phyloP scores from a whole-genome alignment of 164 flowering plant species.

The Stephania japonica region DNA sequence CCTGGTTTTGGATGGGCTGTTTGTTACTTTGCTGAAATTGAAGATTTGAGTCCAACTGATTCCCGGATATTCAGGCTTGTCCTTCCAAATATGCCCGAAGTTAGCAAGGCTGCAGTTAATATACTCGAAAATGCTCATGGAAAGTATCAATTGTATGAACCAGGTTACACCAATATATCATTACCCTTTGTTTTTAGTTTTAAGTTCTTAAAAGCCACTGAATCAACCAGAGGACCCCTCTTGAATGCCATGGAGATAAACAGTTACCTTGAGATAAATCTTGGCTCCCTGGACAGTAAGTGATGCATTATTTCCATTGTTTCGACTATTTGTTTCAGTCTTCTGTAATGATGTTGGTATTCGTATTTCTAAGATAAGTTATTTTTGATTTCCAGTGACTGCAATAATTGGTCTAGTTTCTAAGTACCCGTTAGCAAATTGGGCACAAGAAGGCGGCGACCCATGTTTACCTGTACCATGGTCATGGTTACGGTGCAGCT shows the following conservation, averaged over 20 bases:
- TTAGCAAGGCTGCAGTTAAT: conserved; percentile 70
- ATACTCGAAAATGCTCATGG: conserved; percentile 95
- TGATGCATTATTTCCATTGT: conserved; percentile 6
- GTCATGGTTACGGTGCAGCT: conserved; percentile 83
- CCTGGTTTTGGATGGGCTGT: conserved; percentile 97
- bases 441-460: conserved; percentile 97
- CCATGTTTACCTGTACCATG: conserved; percentile 92
- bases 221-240: conserved; percentile 86
- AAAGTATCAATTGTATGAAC: conserved; percentile 77
- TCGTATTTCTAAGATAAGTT: conserved; percentile 12
- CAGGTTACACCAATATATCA: conserved; percentile 70
- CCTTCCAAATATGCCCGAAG: conserved; percentile 59
- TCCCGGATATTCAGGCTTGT: conserved; percentile 71
- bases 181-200: conserved; percentile 84
- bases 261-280: conserved; percentile 66
- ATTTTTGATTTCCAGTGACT: conserved; percentile 43
- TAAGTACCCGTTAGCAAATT: conserved; percentile 45
- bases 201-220: conserved; percentile 58
- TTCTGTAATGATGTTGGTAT: background rate
- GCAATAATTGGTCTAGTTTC: conserved; percentile 41
- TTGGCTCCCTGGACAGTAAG: conserved; percentile 80
- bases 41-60: conserved; percentile 63
- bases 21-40: conserved; percentile 88
- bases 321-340: background rate
- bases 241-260: conserved; percentile 94